Evolutionary conservation across 2,329 filamentous ascomycete species (phyloP).

Genomic region (Lachnellula hyalina): DNA sequence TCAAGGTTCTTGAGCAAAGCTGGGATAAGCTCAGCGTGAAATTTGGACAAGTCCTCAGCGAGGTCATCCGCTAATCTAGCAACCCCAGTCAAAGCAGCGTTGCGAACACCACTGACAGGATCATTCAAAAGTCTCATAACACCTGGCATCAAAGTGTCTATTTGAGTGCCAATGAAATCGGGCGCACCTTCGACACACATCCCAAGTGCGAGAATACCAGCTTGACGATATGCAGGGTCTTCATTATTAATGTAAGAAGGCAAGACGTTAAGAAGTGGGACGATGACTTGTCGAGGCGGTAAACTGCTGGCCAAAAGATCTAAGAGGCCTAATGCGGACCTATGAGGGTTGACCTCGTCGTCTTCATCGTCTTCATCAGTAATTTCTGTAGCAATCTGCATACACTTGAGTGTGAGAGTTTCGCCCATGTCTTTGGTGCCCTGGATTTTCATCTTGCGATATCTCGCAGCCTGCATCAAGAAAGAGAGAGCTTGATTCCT

Average conservation of each 20-base stretch:
- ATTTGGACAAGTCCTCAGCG: constrained; percentile 78
- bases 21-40: constrained; percentile 80
- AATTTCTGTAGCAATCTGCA: constrained; percentile 87
- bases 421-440: constrained; percentile 78
- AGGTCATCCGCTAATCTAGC: constrained; percentile 91
- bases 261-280: constrained; percentile 83
- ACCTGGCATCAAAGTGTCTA: constrained; percentile 77
- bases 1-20: constrained; percentile 85
- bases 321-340: constrained; percentile 79
- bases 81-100: constrained; percentile 80
- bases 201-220: constrained; percentile 85
- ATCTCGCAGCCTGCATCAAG: constrained; percentile 86
- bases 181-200: constrained; percentile 95
- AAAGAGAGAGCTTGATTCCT: constrained; percentile 88
- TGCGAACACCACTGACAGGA: constrained; percentile 74
- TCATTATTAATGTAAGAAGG: constrained; percentile 71
- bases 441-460: constrained; percentile 94
- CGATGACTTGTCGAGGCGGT: constrained; percentile 88
- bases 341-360: constrained; percentile 77
- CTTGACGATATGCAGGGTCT: constrained; percentile 76
- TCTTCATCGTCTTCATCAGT: constrained; percentile 67
- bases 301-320: constrained; percentile 85
- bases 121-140: constrained; percentile 82
- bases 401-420: constrained; percentile 78
- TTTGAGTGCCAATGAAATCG: constrained; percentile 93